phyloP scores from a whole-genome alignment of 192 early-diverging fungal species.

The Spizellomyces sp. region DNA sequence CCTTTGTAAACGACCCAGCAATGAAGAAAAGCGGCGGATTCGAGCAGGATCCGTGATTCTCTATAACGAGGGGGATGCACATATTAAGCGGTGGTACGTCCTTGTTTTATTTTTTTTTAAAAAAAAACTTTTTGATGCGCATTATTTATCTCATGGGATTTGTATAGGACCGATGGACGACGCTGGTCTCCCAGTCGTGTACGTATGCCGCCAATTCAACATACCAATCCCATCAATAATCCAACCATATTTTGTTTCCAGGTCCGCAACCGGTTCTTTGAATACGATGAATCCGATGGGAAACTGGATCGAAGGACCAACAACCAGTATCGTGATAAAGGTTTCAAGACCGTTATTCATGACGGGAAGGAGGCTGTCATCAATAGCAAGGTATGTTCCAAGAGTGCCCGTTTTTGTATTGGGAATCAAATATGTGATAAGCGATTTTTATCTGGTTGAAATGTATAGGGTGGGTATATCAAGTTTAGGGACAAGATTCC shows the following conservation, averaged over 20 bases:
- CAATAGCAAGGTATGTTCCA: not conserved
- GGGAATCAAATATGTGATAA: not conserved
- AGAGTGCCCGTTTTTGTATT: not conserved
- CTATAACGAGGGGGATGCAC: not conserved
- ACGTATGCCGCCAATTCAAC: not conserved
- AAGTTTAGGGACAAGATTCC: too few species aligned
- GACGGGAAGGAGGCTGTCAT: not conserved
- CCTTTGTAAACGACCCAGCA: not conserved
- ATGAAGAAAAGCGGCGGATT: not conserved
- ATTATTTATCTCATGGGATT: not conserved
- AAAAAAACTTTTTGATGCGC: not conserved
- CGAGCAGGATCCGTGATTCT: conserved; percentile 4
- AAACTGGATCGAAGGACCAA: not conserved
- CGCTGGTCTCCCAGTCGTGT: conserved; percentile 1
- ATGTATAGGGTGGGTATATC: too few species aligned
- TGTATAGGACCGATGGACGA: not conserved
- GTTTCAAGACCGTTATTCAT: not conserved
- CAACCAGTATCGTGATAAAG: not conserved
- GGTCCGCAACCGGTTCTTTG: not conserved
- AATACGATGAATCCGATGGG: not conserved
- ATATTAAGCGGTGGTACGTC: not conserved
- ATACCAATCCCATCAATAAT: not conserved
- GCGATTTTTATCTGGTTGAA: not conserved
- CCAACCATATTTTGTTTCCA: not conserved
- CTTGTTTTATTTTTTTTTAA: not conserved